phyloP scores from a whole-genome alignment of 352 stramenopile genomes.

The Phytophthora pisi region DNA sequence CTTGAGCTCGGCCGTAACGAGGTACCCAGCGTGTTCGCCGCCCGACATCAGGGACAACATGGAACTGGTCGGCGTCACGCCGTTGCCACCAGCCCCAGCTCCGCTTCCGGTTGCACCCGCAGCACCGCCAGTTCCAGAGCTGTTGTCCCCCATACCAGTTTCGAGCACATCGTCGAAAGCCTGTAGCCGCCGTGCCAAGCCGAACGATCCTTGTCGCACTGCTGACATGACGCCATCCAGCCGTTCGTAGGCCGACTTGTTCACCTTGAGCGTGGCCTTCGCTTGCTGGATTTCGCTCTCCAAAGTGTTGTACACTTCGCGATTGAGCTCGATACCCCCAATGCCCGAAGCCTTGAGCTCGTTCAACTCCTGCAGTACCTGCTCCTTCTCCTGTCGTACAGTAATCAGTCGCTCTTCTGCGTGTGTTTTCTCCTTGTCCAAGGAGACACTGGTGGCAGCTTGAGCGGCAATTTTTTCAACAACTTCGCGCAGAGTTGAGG shows the following conservation, averaged over 20 bases:
- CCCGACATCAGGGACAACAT: conserved; percentile 39
- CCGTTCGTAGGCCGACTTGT: conserved; percentile 77
- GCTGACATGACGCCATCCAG: conserved; percentile 77
- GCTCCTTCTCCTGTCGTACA: conserved; percentile 69
- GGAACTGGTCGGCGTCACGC: conserved; percentile 30
- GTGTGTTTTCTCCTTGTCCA: conserved; percentile 79
- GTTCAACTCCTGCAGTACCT: conserved; percentile 62
- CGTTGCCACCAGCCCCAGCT: neutral
- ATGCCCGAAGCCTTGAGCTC: conserved; percentile 84
- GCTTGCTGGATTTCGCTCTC: conserved; percentile 79
- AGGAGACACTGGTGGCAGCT: conserved; percentile 54
- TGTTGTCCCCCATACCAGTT: conserved; percentile 21
- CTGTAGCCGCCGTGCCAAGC: conserved; percentile 65
- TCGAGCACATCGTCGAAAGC: conserved; percentile 79
- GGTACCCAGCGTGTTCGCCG: conserved; percentile 61
- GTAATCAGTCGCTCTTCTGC: conserved; percentile 59
- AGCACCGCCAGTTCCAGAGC: conserved; percentile 5
- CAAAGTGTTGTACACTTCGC: conserved; percentile 81
- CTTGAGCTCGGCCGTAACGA: conserved; percentile 74
- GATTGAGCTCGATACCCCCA: conserved; percentile 77
- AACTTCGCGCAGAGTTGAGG: conserved; percentile 55
- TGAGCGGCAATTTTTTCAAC: conserved; percentile 79
- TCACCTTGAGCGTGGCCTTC: conserved; percentile 74
- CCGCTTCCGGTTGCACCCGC: conserved; percentile 7
- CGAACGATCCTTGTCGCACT: conserved; percentile 77